Evolutionary conservation across 768 basidiomycete genomes (phyloP).

Genomic region (Tricholoma saponaceum): DNA sequence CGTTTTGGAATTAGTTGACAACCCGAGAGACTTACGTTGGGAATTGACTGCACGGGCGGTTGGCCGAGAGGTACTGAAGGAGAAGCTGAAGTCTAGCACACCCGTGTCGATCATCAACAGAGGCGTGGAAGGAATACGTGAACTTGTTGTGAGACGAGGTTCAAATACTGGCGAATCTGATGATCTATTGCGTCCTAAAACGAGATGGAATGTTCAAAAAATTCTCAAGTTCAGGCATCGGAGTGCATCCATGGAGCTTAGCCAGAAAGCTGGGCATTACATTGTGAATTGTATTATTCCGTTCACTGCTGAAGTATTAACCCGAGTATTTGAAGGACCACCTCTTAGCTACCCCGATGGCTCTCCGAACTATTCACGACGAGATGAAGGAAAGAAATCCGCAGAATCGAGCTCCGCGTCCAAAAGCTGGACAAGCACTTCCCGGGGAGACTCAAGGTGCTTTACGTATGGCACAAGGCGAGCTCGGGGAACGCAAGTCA

Average conservation of each 20-base stretch:
- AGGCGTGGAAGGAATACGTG: conserved; percentile 41
- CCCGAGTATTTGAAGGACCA: conserved; percentile 45
- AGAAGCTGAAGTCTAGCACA: conserved; percentile 42
- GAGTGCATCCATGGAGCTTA: conserved; percentile 44
- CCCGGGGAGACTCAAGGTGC: conserved; percentile 57
- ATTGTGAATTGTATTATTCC: conserved; percentile 39
- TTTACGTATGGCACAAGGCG: conserved; percentile 51
- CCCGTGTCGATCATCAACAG: conserved; percentile 46
- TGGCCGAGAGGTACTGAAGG: conserved; percentile 75
- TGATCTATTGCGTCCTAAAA: conserved; percentile 54
- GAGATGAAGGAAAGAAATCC: conserved; percentile 35
- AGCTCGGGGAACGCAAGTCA: conserved; percentile 31
- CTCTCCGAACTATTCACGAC: conserved; percentile 41
- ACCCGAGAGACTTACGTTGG: conserved; percentile 81
- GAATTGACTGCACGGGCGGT: conserved; percentile 87
- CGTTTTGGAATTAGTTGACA: conserved; percentile 93
- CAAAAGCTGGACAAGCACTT: conserved; percentile 50
- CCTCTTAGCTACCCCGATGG: conserved; percentile 62
- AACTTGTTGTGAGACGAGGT: conserved; percentile 46
- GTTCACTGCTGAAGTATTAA: conserved; percentile 1
- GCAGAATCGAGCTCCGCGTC: conserved; percentile 24
- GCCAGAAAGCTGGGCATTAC: conserved; percentile 56
- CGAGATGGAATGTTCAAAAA: conserved; percentile 75
- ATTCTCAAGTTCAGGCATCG: conserved; percentile 55
- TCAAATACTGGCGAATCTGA: conserved; percentile 32